Evolutionary conservation across 768 basidiomycete species (phyloP), one percentile per base, ranked within the genome.

Genomic region (Pisolithus marmoratus): DNA sequence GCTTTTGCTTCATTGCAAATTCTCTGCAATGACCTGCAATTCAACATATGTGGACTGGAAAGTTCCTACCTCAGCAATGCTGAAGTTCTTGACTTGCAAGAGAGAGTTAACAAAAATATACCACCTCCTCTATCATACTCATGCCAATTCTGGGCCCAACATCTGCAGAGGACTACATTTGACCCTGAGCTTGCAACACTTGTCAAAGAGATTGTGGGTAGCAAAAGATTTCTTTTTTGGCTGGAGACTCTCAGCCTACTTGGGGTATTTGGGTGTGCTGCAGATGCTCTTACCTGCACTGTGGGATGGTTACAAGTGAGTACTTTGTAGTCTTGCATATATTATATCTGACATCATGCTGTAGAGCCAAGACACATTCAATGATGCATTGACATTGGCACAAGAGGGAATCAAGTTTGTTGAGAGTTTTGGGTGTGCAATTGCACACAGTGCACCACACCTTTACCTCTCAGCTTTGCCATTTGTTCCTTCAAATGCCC

Each of bases 31-130:
- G 47, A 52, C 6, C 62, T 73, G 7, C 52, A 52, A 46, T 73
- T 74, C 57, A 70, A 73, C 47, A 70, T 74, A 24, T 69, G 65
- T 53, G 24, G 62, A 9, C 49, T 74, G 7, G 55, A 60, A 22
- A 63, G 58, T 11, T 72, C 71, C 4, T 62, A 65, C 49, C 23
- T 63, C 5, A 53, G 26, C 8, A 70, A 74, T 51, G 26, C 43
- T 15, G 61, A 71, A 19, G 50, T 70, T n/a, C 15, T 6, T 1
- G 54, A 17, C 29, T 23, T 43, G 7, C 7, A 3, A 36, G 53
- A 22, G 29, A 48, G 47, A 12, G 7, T 55, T 15, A 8, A 26
- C 22, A 45, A n/a, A n/a, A 38, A 22, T 29, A 55, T 55, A 4
- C n/a, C 57, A 15, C 31, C 12, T 6, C 22, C 43, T 20, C 38